Evolutionary conservation across 495 filamentous ascomycete genomes (phyloP).

Genomic region (Cetradonia linearis): DNA sequence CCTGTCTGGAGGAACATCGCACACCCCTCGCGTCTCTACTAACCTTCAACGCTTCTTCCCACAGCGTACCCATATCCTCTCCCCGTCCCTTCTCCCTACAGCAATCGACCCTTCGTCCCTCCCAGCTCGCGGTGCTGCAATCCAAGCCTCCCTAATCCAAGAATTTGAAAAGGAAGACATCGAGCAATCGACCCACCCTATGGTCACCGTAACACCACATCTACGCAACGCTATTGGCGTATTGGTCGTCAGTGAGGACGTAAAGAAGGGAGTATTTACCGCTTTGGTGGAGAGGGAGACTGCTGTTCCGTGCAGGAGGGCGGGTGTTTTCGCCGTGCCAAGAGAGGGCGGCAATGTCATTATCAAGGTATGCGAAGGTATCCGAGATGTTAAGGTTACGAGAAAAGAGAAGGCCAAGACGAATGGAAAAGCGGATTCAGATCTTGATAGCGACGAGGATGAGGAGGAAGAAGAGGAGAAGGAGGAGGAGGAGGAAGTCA

Average conservation of each 20-base stretch:
- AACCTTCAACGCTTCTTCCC: conserved; percentile 72
- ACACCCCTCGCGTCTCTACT: conserved; percentile 84
- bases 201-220: conserved; percentile 88
- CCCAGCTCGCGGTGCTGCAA: conserved; percentile 77
- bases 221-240: conserved; percentile 81
- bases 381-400: conserved; percentile 78
- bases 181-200: conserved; percentile 88
- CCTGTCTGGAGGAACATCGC: conserved; percentile 80
- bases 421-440: conserved; percentile 47
- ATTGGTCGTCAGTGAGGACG: conserved; percentile 55
- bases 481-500: conserved; percentile 77
- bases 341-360: conserved; percentile 76
- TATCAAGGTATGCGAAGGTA: conserved; percentile 76
- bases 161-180: conserved; percentile 91
- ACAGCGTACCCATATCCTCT: conserved; percentile 62
- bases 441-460: conserved; percentile 50
- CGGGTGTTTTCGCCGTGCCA: conserved; percentile 61
- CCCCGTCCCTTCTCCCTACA: conserved; percentile 62
- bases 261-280: conserved; percentile 55
- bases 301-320: conserved; percentile 76
- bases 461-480: conserved; percentile 67
- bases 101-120: conserved; percentile 93
- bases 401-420: conserved; percentile 62
- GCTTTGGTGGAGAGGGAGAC: conserved; percentile 76
- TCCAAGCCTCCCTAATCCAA: conserved; percentile 85